Base-by-base conservation (phyloP, 305 asterid genomes). In the Ilex paraguariensis region DNA sequence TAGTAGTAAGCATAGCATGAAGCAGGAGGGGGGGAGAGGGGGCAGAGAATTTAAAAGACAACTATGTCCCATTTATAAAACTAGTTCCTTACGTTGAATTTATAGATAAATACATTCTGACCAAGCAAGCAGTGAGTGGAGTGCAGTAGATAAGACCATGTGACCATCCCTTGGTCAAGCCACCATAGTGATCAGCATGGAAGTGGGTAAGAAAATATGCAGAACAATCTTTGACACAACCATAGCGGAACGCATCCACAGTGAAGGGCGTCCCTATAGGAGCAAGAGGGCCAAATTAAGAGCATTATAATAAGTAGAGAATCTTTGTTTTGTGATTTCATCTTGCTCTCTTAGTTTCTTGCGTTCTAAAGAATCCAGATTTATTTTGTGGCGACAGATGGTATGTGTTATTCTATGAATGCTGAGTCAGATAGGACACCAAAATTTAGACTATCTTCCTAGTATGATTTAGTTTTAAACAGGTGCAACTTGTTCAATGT, bases 111-210 rank as follows among this genome's bases (percentile, higher is more conserved):
- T 42, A 60, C 55, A 67, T 67, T n/a, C 31, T 54, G 59, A 67
- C 56, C 7, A 67, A 42, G 56, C 66, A 61, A 60, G 71, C 71
- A 42, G 71, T 67, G 21, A 67, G 61, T 30, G 63, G 14, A 56
- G 71, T 67, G 42, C 66, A 60, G 52, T 67, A 67, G 63, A 67
- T 67, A 44, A 49, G 61, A 10, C 66, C 71, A 67, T 67, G 66
- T 39, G 71, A 60, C 71, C 71, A 67, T 51, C 33, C n/a, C 52
- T 60, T 67, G 51, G 48, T 53, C 61, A 67, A 67, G 54, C 66
- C 71, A 31, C 51, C 52, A 54, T 67, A 67, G 30, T 67, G 71
- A 60, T 67, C 71, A 10, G 66, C 71, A 42, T 67, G 66, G 66
- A 67, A 67, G 60, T 67, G 71, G 7, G 16, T 60, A 52, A 67